Base-by-base conservation (phyloP, 768 basidiomycete genomes). In the button mushroom (Agaricus bisporus) region DNA sequence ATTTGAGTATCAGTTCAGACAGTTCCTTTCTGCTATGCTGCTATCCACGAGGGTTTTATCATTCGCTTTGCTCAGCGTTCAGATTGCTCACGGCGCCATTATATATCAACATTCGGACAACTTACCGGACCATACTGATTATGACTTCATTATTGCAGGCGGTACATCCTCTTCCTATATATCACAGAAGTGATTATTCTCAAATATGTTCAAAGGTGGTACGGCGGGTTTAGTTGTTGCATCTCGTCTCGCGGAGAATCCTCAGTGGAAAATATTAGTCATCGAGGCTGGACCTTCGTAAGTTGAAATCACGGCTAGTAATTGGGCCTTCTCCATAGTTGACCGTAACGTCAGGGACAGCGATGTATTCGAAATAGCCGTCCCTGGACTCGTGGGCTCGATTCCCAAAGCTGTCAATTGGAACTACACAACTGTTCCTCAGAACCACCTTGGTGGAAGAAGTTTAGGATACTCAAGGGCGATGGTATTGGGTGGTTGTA, bases 391-490 rank as follows among this genome's bases (percentile, higher is more conserved):
- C 11, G n/a, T 9, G 4, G 18, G 20, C 5, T 35, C 45, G 3
- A 22, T 49, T 7, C 42, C 49, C 4, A 58, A 56, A 11, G 26
- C 9, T 25, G 57, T 50, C 6, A 56, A 60, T 42, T 60, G 59
- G 59, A 60, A 60, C 43, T 58, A 55, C 37, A 60, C 56, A 2
- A 59, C 51, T 18, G 53, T 35, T 37, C 37, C 60, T 26, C 51
- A 48, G 26, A 29, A 45, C 17, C 43, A 44, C 22, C 22, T 52
- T 15, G 52, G 54, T 46, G 56, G 53, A 29, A 48, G 57, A 22
- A 32, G 20, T 32, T 7, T 45, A n/a, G n/a, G 18, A 10, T 46
- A 50, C 12, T 20, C 59, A 12, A 42, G 59, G 17, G 56, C 43
- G 1, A 50, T 41, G 11, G 37, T 60, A 32, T 48, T 60, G 5